Conservation (phyloP, 75 land plant genomes). For the Pseudotsuga menziesii region DNA sequence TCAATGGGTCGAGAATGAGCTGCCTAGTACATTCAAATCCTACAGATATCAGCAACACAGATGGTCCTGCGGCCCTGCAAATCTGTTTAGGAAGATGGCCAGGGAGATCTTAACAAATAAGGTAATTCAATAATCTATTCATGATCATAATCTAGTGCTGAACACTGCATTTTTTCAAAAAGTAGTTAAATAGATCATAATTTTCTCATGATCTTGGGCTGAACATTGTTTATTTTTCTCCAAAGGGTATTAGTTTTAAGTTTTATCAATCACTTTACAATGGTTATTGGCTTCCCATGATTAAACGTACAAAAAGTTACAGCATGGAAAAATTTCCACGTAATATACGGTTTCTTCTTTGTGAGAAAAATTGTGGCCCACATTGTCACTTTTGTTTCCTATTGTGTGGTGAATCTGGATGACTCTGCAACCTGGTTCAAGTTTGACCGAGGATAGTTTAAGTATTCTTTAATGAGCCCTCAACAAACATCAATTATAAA, state of each 20-base stretch:
- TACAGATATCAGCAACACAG: slow-evolving; percentile 83
- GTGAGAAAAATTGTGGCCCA: slow-evolving; percentile 93
- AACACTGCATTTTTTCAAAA: too few relatives aligned
- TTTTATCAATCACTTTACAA: background rate
- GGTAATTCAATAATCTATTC: slow-evolving; percentile 20
- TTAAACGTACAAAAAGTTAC: slow-evolving; percentile 65
- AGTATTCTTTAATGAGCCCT: too few relatives aligned
- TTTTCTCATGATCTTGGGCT: background rate
- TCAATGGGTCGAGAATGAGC: slow-evolving; percentile 87
- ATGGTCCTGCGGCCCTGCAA: slow-evolving; percentile 94
- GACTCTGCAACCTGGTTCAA: too few relatives aligned
- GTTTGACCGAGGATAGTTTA: too few relatives aligned
- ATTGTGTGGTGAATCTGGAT: slow-evolving; percentile 78
- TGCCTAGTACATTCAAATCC: slow-evolving; percentile 88
- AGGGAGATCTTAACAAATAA: slow-evolving; percentile 56
- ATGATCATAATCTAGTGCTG: too few relatives aligned
- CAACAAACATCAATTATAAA: too few relatives aligned
- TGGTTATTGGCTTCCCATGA: background rate
- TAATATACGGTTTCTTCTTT: slow-evolving; percentile 91
- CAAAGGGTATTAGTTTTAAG: background rate
- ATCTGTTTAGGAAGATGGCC: slow-evolving; percentile 71
- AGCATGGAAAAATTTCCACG: slow-evolving; percentile 76
- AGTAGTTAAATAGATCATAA: too few relatives aligned
- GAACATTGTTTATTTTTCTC: background rate
- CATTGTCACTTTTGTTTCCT: slow-evolving; percentile 82